These are phyloP conservation scores for Botrytis cinerea DNA, from an alignment of 2,329 filamentous ascomycete species.

Conservation along the genomic window DNA sequence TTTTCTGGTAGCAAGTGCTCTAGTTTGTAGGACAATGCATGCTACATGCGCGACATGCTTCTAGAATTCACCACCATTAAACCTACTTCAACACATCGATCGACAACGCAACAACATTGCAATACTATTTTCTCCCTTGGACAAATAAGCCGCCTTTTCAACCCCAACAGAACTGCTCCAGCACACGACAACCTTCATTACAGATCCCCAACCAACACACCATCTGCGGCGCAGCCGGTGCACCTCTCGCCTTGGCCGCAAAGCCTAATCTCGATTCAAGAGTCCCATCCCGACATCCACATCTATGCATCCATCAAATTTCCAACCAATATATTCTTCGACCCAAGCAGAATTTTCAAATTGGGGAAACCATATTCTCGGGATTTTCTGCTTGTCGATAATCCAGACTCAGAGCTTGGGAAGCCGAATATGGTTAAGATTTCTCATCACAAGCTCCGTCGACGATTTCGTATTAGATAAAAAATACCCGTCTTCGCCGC, in stretches of 20 bases:
- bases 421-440: not conserved
- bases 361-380: not conserved
- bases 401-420: not conserved
- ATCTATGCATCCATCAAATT: not conserved
- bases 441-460: not conserved
- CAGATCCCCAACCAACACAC: not conserved
- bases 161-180: not conserved
- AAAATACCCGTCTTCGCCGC: not conserved
- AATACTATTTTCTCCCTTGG: not conserved
- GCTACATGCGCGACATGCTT: slow-evolving; percentile 1
- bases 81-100: not conserved
- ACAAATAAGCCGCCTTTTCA: not conserved
- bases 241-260: not conserved
- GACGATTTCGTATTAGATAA: not conserved
- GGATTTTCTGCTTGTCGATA: not conserved
- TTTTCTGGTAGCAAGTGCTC: not conserved
- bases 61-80: not conserved
- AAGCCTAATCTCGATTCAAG: not conserved
- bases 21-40: not conserved
- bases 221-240: not conserved
- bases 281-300: not conserved
- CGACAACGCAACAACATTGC: not conserved
- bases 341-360: not conserved
- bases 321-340: not conserved
- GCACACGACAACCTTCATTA: not conserved